Percentiles rank a stretch among this genome's conserved stretches.
Evolutionary conservation across 78 protist genomes (phyloP).

Genomic region (Emiliania huxleyi): DNA sequence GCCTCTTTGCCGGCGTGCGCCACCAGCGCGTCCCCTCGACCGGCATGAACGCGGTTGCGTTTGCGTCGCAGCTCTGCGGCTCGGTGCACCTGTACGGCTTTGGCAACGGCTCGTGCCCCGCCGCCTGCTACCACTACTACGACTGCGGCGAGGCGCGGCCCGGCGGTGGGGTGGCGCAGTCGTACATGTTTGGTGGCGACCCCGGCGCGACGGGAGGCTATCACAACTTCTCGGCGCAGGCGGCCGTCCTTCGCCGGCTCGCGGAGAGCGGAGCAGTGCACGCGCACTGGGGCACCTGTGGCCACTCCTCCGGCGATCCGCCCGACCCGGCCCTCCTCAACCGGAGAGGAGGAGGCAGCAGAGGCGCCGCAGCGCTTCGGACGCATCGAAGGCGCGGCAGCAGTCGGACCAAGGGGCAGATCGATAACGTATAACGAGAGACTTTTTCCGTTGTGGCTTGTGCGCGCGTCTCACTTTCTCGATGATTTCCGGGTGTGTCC

Average conservation of each 20-base stretch:
- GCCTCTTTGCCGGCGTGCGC: not conserved
- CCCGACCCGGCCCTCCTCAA: too few relatives aligned
- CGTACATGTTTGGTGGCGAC: not conserved
- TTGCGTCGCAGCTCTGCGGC: not conserved
- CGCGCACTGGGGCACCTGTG: not conserved
- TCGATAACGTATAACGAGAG: too few relatives aligned
- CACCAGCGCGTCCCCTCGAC: not conserved
- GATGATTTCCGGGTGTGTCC: too few relatives aligned
- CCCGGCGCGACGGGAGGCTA: not conserved
- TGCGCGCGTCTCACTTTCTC: too few relatives aligned
- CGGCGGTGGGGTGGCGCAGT: not conserved
- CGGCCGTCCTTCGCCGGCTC: not conserved
- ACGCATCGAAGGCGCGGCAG: too few relatives aligned
- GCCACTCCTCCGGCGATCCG: too few relatives aligned
- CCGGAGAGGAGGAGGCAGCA: too few relatives aligned
- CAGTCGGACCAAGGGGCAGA: too few relatives aligned
- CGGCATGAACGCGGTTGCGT: not conserved
- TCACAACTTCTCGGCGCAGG: slow-evolving; percentile 28
- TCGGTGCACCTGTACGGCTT: not conserved
- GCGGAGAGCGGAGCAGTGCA: not conserved
- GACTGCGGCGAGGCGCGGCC: not conserved
- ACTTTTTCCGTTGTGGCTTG: too few relatives aligned
- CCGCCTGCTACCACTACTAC: slow-evolving; percentile 6
- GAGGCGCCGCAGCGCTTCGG: too few relatives aligned
- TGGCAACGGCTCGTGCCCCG: not conserved